These are phyloP conservation scores for Adenanthera pavonina DNA, from an alignment of 306 rosid species.

Conservation along the genomic window DNA sequence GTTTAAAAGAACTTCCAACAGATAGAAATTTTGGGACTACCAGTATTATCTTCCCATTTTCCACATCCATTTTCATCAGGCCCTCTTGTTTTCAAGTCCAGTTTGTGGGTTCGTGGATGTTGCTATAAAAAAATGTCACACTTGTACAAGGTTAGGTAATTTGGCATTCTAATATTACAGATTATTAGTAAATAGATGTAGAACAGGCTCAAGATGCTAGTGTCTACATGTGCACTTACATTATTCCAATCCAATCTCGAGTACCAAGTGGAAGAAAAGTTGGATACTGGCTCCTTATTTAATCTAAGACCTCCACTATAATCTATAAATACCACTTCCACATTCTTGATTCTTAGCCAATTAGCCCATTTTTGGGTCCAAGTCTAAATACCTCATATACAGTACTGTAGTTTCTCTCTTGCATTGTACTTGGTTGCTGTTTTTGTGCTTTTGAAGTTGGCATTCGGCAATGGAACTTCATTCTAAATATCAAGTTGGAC, in stretches of 20 bases:
- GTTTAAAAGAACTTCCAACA: no score
- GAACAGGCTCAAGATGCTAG: conserved; percentile 37
- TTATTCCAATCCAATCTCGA: conserved; percentile 38
- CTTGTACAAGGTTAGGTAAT: conserved; percentile 43
- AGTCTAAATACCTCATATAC: not conserved
- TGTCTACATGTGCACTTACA: conserved; percentile 46
- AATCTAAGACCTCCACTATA: not conserved
- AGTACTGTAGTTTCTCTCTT: conserved; percentile 11
- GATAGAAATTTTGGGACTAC: no score
- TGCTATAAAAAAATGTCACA: not conserved
- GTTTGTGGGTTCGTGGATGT: no score
- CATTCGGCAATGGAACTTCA: conserved; percentile 43
- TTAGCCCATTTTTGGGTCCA: conserved; percentile 9
- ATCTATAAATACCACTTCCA: conserved; percentile 56
- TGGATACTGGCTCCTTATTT: not conserved
- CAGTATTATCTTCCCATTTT: no score
- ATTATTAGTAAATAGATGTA: not conserved
- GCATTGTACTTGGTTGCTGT: not conserved
- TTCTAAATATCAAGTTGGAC: conserved; percentile 37
- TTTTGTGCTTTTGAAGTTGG: not conserved
- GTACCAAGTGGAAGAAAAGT: conserved; percentile 42
- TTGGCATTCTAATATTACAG: not conserved
- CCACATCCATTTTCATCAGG: no score
- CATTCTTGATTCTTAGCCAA: conserved; percentile 41
- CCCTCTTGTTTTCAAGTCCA: no score